These are phyloP conservation scores for Baudoinia panamericana DNA, from an alignment of 495 filamentous ascomycete species.

Conservation along the genomic window DNA sequence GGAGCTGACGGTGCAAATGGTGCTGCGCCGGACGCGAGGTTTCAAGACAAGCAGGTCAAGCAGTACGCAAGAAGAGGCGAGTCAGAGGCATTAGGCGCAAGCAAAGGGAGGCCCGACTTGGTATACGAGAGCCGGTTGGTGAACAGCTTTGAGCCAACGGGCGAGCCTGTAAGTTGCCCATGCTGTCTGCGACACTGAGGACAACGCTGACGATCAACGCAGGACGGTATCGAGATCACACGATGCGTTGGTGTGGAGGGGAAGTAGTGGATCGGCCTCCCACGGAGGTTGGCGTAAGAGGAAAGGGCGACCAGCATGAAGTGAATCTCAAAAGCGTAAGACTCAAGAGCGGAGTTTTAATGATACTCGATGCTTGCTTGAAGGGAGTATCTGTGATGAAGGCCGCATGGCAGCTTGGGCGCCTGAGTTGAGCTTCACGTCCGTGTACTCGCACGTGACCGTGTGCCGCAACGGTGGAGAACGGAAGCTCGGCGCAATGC, in stretches of 20 bases:
- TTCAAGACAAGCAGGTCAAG: conserved; percentile 24
- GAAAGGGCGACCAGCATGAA: too few relatives aligned
- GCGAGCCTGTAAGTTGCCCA: conserved; percentile 37
- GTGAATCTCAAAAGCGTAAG: too few relatives aligned
- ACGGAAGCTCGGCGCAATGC: too few relatives aligned
- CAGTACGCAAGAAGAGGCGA: conserved; percentile 31
- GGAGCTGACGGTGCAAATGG: conserved; percentile 20
- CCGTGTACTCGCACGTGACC: too few relatives aligned
- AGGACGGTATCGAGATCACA: conserved; percentile 66
- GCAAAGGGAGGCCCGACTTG: conserved; percentile 54
- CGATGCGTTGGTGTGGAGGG: conserved; percentile 42
- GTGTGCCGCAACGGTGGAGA: too few relatives aligned
- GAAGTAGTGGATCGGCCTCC: too few relatives aligned
- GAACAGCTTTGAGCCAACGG: conserved; percentile 55
- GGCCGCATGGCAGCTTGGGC: too few relatives aligned
- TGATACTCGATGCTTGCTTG: too few relatives aligned
- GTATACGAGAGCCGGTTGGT: conserved; percentile 53
- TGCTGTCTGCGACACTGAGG: background rate
- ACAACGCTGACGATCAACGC: conserved; percentile 8
- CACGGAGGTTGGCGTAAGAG: too few relatives aligned
- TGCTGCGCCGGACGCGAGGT: conserved; percentile 19
- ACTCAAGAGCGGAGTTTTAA: too few relatives aligned
- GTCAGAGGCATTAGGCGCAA: conserved; percentile 33
- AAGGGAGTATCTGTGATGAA: too few relatives aligned
- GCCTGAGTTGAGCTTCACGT: too few relatives aligned